phyloP scores from a whole-genome alignment of 805 yeast species.

The Kodamaea kakaduensis region DNA sequence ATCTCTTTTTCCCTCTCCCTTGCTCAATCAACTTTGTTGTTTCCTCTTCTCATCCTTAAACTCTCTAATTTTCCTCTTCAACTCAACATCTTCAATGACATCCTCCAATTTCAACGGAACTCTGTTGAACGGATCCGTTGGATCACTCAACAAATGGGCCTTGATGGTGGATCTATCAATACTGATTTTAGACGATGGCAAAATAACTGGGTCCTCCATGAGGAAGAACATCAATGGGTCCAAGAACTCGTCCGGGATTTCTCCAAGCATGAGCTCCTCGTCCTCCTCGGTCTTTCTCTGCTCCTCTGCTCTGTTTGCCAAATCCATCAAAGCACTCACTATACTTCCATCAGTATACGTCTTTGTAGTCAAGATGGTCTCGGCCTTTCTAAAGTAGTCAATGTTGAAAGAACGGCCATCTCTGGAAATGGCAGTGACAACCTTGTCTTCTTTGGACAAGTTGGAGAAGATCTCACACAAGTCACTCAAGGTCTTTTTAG shows the following conservation, averaged over 20 bases:
- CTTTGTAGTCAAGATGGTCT: constrained; percentile 53
- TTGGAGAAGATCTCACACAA: constrained; percentile 75
- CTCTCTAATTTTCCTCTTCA: constrained; percentile 55
- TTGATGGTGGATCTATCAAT: constrained; percentile 91
- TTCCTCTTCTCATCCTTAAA: constrained; percentile 47
- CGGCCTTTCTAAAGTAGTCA: constrained; percentile 66
- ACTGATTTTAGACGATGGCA: constrained; percentile 80
- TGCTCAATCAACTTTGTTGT: not conserved
- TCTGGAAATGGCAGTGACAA: constrained; percentile 75
- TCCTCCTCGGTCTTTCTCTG: constrained; percentile 63
- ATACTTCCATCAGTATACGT: constrained; percentile 49
- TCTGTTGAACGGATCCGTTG: constrained; percentile 97
- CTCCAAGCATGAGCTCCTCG: constrained; percentile 86
- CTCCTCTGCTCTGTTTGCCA: constrained; percentile 63
- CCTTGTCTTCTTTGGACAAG: constrained; percentile 58
- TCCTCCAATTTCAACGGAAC: constrained; percentile 87
- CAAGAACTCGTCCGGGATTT: constrained; percentile 91
- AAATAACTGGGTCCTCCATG: constrained; percentile 94
- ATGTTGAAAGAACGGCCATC: constrained; percentile 87
- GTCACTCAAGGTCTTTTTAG: constrained; percentile 63
- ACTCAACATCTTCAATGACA: constrained; percentile 71
- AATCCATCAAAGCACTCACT: constrained; percentile 46
- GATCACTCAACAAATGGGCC: constrained; percentile 88
- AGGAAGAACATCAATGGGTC: constrained; percentile 96
- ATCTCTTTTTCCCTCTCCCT: not conserved